Percentiles rank a stretch among this genome's conserved stretches.
Evolutionary conservation across 1,284 basidiomycete species (phyloP).

Genomic region (Fomitopsis pinicola): DNA sequence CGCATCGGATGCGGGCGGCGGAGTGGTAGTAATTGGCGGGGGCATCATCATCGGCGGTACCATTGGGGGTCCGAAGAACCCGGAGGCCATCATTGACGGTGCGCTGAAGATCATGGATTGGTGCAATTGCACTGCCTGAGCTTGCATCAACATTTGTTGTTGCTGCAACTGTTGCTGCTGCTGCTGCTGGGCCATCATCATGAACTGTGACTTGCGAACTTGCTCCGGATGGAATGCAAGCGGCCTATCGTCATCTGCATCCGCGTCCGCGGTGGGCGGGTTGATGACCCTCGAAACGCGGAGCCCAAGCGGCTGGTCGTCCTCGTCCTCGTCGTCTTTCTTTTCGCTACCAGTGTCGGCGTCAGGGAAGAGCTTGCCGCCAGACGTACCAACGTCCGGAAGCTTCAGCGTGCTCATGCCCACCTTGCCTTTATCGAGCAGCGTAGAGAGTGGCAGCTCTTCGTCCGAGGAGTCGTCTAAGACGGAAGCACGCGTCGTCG

Average conservation of each 20-base stretch:
- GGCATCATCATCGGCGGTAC: slow-evolving; percentile 48
- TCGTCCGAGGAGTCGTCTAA: slow-evolving; percentile 58
- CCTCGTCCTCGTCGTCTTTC: slow-evolving; percentile 34
- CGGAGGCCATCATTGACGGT: slow-evolving; percentile 61
- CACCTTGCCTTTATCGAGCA: slow-evolving; percentile 49
- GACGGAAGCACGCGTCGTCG: slow-evolving; percentile 26
- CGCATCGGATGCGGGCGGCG: slow-evolving; percentile 58
- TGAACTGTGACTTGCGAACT: slow-evolving; percentile 66
- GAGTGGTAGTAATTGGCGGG: slow-evolving; percentile 38
- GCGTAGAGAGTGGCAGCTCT: slow-evolving; percentile 62
- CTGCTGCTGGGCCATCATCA: slow-evolving; percentile 43
- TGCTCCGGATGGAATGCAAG: slow-evolving; percentile 76
- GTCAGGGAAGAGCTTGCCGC: slow-evolving; percentile 30
- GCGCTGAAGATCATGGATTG: slow-evolving; percentile 67
- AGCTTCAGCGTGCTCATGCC: slow-evolving; percentile 24
- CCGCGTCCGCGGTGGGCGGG: slow-evolving; percentile 5
- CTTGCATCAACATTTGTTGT: slow-evolving; percentile 70
- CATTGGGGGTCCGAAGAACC: slow-evolving; percentile 54
- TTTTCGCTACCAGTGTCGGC: slow-evolving; percentile 5
- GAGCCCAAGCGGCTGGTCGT: slow-evolving; percentile 65
- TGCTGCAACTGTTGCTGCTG: slow-evolving; percentile 32
- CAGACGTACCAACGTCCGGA: slow-evolving; percentile 40
- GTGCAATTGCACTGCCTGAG: slow-evolving; percentile 66
- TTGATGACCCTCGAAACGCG: slow-evolving; percentile 39
- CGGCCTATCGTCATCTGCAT: slow-evolving; percentile 43